Evolutionary conservation across 306 rosid genomes (phyloP).

Genomic region (Pterocarpus santalinus): DNA sequence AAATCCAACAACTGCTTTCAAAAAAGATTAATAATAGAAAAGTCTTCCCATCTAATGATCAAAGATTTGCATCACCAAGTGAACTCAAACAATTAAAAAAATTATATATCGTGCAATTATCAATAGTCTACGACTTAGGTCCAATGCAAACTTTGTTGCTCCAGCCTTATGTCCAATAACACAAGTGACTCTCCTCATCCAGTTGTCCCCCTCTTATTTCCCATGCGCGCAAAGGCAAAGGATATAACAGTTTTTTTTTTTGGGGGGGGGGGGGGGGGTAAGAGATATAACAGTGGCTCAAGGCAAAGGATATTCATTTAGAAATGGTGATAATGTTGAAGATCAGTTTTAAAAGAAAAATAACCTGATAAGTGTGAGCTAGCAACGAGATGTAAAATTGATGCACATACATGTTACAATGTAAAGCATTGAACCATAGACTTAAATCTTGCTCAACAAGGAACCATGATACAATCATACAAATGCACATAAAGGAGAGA

Average conservation of each 20-base stretch:
- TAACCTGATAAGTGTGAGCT: background rate
- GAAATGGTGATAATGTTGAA: background rate
- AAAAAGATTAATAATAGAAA: no score
- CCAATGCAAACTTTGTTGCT: background rate
- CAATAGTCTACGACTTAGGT: background rate
- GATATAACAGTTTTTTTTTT: no score
- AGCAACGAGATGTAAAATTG: background rate
- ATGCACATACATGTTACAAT: conserved; percentile 5
- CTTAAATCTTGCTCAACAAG: conserved; percentile 2
- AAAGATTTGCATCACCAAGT: no score
- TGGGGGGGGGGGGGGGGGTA: background rate
- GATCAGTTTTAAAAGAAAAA: conserved; percentile 1
- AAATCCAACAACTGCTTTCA: no score
- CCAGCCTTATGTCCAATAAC: conserved; percentile 18
- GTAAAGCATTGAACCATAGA: conserved; percentile 6
- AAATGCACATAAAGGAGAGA: background rate
- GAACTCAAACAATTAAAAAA: no score
- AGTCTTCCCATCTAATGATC: no score
- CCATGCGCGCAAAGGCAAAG: no score
- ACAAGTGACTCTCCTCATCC: conserved; percentile 6
- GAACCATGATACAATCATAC: background rate
- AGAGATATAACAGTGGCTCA: background rate
- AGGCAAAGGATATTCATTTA: background rate
- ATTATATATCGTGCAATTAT: background rate
- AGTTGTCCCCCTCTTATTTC: background rate